phyloP scores from a whole-genome alignment of 2,329 filamentous ascomycete genomes.

The Graphiopsis chlorocephala region DNA sequence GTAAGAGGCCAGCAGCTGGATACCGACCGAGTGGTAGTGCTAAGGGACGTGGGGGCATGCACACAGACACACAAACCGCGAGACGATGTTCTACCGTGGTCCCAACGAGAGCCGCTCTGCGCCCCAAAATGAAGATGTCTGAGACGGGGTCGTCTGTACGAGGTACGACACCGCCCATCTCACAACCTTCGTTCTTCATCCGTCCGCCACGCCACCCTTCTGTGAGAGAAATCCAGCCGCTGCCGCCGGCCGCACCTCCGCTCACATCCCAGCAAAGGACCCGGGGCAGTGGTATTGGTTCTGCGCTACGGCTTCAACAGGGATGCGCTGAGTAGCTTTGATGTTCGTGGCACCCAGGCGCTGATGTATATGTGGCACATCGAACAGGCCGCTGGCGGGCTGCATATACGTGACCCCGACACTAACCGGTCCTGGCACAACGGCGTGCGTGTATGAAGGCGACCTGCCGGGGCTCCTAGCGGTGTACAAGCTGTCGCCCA shows the following conservation, averaged over 20 bases:
- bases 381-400: slow-evolving; percentile 1
- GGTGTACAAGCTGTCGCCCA: background rate
- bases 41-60: background rate
- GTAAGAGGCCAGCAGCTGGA: background rate
- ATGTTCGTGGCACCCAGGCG: background rate
- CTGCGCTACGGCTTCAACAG: slow-evolving; percentile 6
- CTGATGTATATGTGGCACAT: background rate
- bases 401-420: background rate
- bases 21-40: slow-evolving; percentile 1
- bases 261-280: background rate
- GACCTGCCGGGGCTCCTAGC: background rate
- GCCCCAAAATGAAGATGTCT: background rate
- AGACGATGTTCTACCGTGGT: background rate
- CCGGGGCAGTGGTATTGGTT: background rate
- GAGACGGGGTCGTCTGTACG: background rate
- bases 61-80: background rate
- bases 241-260: background rate
- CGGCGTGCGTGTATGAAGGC: background rate
- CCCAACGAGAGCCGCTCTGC: background rate
- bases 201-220: background rate
- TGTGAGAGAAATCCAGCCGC: background rate
- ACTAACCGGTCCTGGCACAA: background rate
- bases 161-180: slow-evolving; percentile 1
- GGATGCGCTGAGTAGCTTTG: slow-evolving; percentile 1
- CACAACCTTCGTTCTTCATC: background rate